A percentile compares a stretch with the other conserved stretches of the same genome.
Conservation (phyloP, 345 rosid species). For the Pugionium dolabratum region DNA sequence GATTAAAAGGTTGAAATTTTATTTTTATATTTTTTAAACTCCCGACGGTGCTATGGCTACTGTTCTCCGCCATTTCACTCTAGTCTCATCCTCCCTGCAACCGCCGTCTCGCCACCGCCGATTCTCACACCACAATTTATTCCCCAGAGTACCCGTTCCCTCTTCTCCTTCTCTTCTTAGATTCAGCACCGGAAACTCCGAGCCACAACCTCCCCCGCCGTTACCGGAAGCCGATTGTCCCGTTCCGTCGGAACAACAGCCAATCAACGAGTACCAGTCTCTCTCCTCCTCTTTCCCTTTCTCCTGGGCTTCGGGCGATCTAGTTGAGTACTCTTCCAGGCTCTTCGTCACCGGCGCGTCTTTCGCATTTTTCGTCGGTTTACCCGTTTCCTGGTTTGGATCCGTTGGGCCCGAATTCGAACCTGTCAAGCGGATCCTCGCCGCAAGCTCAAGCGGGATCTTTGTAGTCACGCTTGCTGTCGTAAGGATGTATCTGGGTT, state of each 20-base stretch:
- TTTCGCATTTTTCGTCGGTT: slow-evolving; percentile 64
- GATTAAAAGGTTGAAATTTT: too few species aligned
- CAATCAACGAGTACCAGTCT: slow-evolving; percentile 79
- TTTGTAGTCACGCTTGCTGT: slow-evolving; percentile 81
- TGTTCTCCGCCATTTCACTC: slow-evolving; percentile 33
- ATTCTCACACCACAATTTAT: slow-evolving; percentile 21
- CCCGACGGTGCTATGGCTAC: slow-evolving; percentile 29
- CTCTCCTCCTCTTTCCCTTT: slow-evolving; percentile 87
- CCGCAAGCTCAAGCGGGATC: slow-evolving; percentile 72
- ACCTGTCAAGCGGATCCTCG: slow-evolving; percentile 57
- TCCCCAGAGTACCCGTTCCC: slow-evolving; percentile 24
- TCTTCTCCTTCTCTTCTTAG: slow-evolving; percentile 44
- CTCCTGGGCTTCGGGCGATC: slow-evolving; percentile 70
- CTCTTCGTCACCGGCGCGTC: slow-evolving; percentile 71
- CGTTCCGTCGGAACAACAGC: slow-evolving; percentile 80
- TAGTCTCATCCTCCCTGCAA: slow-evolving; percentile 34
- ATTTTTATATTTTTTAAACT: too few species aligned
- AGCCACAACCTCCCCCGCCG: slow-evolving; percentile 39
- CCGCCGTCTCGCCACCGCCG: slow-evolving; percentile 30
- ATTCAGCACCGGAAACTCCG: slow-evolving; percentile 56
- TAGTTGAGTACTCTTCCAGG: slow-evolving; percentile 58
- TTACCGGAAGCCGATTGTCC: slow-evolving; percentile 78
- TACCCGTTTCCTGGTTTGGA: slow-evolving; percentile 88
- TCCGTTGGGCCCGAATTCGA: slow-evolving; percentile 65
- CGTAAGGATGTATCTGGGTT: slow-evolving; percentile 90